Conservation (phyloP, 2,329 filamentous ascomycete species). For the Teratosphaeria gauchensis region DNA sequence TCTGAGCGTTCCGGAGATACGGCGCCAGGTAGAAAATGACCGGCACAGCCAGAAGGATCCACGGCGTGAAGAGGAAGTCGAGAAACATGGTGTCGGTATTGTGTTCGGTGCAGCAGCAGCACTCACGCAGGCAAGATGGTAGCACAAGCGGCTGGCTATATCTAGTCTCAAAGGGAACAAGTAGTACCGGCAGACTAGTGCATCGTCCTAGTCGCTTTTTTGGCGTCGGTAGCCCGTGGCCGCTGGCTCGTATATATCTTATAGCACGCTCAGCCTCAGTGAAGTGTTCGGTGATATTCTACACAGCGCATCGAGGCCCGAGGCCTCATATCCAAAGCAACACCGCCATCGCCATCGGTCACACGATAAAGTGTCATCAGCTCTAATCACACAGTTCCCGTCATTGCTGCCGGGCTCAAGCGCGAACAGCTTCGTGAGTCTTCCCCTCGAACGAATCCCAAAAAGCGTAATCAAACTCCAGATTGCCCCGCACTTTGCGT, state of each 20-base stretch:
- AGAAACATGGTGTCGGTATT: slow-evolving; percentile 24
- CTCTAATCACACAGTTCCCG: neutral
- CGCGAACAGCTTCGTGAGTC: neutral
- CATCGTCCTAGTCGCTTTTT: no score
- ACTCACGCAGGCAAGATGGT: neutral
- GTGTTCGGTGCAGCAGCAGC: neutral
- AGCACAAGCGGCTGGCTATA: neutral
- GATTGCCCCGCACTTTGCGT: neutral
- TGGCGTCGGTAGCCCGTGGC: no score
- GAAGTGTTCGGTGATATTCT: no score
- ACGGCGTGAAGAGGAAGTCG: slow-evolving; percentile 35
- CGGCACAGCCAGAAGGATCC: slow-evolving; percentile 39
- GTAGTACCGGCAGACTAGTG: no score
- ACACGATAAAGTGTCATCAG: neutral
- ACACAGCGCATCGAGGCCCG: no score
- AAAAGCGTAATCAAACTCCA: neutral
- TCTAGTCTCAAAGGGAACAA: no score
- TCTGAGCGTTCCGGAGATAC: slow-evolving; percentile 50
- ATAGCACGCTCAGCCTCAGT: neutral
- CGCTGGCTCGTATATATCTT: neutral
- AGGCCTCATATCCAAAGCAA: neutral
- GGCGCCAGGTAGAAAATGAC: slow-evolving; percentile 49
- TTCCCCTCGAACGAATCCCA: neutral
- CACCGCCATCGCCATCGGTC: neutral
- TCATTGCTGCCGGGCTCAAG: neutral